These are phyloP conservation scores for Hericium coralloides DNA, from an alignment of 768 basidiomycete species.

Conservation along the genomic window DNA sequence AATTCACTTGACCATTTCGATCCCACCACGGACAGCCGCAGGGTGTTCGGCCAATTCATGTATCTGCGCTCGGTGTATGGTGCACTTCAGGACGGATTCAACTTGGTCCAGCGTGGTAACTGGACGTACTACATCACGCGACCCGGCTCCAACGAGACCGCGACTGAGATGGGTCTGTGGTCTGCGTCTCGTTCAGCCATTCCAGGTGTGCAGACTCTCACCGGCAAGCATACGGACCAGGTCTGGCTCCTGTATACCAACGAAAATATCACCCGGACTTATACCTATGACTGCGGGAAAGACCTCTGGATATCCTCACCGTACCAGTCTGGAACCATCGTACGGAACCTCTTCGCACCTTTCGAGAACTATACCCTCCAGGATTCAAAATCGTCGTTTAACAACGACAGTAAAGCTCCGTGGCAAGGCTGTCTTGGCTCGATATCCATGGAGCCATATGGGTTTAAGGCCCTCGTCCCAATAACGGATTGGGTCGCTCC, in stretches of 20 bases:
- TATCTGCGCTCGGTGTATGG: slow-evolving; percentile 60
- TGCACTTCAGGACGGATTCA: slow-evolving; percentile 79
- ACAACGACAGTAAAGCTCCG: slow-evolving; percentile 47
- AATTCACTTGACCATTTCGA: slow-evolving; percentile 94
- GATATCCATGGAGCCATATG: slow-evolving; percentile 62
- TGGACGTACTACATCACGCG: slow-evolving; percentile 75
- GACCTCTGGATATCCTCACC: slow-evolving; percentile 74
- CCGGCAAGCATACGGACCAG: slow-evolving; percentile 51
- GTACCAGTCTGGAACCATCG: slow-evolving; percentile 45
- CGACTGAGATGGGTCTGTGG: slow-evolving; percentile 85
- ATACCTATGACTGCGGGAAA: slow-evolving; percentile 49
- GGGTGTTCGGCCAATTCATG: slow-evolving; percentile 65
- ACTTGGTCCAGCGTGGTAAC: slow-evolving; percentile 76
- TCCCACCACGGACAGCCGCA: slow-evolving; percentile 70
- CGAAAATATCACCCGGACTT: slow-evolving; percentile 66
- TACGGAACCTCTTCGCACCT: slow-evolving; percentile 75
- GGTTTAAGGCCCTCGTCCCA: slow-evolving; percentile 80
- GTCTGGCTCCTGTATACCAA: slow-evolving; percentile 86
- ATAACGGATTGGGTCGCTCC: slow-evolving; percentile 55
- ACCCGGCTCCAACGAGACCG: slow-evolving; percentile 77
- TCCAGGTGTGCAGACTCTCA: slow-evolving; percentile 46
- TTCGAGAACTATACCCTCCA: slow-evolving; percentile 71
- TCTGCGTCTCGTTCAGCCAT: slow-evolving; percentile 66
- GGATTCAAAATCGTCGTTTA: slow-evolving; percentile 57
- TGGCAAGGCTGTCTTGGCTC: slow-evolving; percentile 65